Base-by-base conservation (phyloP, 345 rosid genomes). In the Microcos paniculata region DNA sequence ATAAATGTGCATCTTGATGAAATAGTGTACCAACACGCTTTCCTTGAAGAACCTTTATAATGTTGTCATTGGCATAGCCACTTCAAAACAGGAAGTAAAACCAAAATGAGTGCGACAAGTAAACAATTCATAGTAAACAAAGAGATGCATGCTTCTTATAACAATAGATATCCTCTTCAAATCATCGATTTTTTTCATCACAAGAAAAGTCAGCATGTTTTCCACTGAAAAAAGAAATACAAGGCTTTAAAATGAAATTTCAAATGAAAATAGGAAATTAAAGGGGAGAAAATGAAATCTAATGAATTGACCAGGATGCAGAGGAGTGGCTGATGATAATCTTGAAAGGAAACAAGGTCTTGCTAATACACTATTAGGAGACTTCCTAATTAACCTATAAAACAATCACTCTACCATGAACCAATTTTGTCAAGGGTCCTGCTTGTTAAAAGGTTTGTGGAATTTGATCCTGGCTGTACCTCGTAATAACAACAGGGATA, bases 401-500 rank as follows among this genome's bases (percentile, higher is more conserved):
- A 49, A 45, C n/a, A 51, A 3, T 53, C 11, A 3, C 49, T 12
- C 49, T 62, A 62, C 43, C 42, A 35, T 18, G 68, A 62, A 62
- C 11, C 26, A 62, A n/a, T 19, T 62, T 62, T 38, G n/a, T 62
- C 24, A n/a, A 35, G 46, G 35, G 19, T 62, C 12, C 33, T 40
- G 19, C 6, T 40, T 49, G 28, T 49, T 31, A 70, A 14, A 2
- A 70, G 24, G 15, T 42, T 38, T 51, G 46, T 59, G 49, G 53
- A 56, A 15, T 33, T 49, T 11, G 15, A 73, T 38, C 55, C 15
- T n/a, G 72, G 46, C 52, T 65, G 19, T 82, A 90, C 95, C 95
- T 89, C 40, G 95, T 90, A 67, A 90, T 90, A 81, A 90, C 78
- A 64, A 90, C 95, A 78, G 95, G 95, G 52, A 87, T 79, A 58